Conservation (phyloP, 805 yeast species). For the Zygosaccharomyces pseudorouxii region DNA sequence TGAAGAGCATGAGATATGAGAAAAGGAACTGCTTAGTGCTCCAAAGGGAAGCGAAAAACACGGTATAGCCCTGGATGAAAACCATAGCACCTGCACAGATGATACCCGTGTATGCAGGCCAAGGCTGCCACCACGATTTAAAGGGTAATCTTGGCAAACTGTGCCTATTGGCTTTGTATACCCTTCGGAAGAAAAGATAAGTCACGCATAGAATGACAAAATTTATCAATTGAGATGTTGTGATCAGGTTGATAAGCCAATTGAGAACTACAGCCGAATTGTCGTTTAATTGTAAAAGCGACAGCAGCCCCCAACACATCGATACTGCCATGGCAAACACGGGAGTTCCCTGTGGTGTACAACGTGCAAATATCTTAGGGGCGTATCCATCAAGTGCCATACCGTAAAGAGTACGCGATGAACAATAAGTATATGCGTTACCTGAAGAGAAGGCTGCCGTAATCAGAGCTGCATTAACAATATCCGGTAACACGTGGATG, state of each 20-base stretch:
- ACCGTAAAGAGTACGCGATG: constrained; percentile 64
- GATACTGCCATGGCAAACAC: constrained; percentile 50
- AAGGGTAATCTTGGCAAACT: constrained; percentile 40
- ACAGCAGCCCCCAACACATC: constrained; percentile 55
- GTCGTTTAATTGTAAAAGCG: constrained; percentile 59
- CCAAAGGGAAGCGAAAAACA: constrained; percentile 67
- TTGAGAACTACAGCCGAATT: constrained; percentile 58
- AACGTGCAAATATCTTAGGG: constrained; percentile 58
- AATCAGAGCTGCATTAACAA: constrained; percentile 73
- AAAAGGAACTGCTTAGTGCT: constrained; percentile 55
- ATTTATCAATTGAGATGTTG: constrained; percentile 63
- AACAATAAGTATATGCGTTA: constrained; percentile 71
- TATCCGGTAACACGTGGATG: constrained; percentile 63
- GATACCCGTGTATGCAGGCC: constrained; percentile 47
- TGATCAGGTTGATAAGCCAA: constrained; percentile 70
- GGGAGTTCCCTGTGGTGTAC: constrained; percentile 69
- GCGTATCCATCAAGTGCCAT: constrained; percentile 70
- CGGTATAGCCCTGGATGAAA: constrained; percentile 62
- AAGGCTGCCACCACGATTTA: constrained; percentile 58
- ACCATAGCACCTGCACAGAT: constrained; percentile 47
- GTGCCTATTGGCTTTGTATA: constrained; percentile 51
- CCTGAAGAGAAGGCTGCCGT: constrained; percentile 81
- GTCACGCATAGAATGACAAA: constrained; percentile 54
- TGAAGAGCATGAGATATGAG: constrained; percentile 67
- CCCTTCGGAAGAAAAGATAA: constrained; percentile 58